Base-by-base conservation (phyloP, 306 rosid genomes). In the Cicer bijugum region DNA sequence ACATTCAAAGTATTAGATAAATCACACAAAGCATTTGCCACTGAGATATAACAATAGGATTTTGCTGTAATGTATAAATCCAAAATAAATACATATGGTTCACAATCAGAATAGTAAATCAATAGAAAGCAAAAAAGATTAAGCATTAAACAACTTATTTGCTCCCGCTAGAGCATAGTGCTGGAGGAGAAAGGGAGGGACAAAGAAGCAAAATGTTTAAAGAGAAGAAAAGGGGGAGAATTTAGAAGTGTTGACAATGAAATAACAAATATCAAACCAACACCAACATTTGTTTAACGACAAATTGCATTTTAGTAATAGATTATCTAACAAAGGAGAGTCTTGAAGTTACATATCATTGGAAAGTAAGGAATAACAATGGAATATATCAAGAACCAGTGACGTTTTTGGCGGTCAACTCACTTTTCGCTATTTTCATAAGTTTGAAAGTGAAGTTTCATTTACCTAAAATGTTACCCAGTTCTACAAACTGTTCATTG, bases 401-500 rank as follows among this genome's bases (percentile, higher is more conserved):
- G 50, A 40, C 23, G 60, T n/a, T 53, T 56, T 64, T 5, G 2
- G 15, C 37, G 1, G 55, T 38, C 35, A 17, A 15, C 48, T 57
- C 16, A 40, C 6, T 33, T 11, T 50, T 71, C 44, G 6, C 63
- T 16, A 38, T 20, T 81, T 58, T 16, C 44, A 40, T 47, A 45
- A 8, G 52, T 50, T 17, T 9, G 55, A 43, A 50, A 23, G 51
- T 35, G 65, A 68, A 17, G 63, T 2, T 72, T 67, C 8, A 33
- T 65, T 62, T 78, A 90, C 98, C 97, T 78, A 90, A 82, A 59
- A 84, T 75, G 57, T 63, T 86, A 45, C 96, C 92, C 77, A 93
- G 82, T 58, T 88, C 93, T 19, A 81, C 72, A 84, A 90, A 93
- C 66, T 90, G 97, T 82, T 88, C 97, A 63, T 93, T 90, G 68